Percentiles rank a stretch among this genome's conserved stretches.
These are phyloP conservation scores for Russula brevipes DNA, from an alignment of 768 basidiomycete genomes.

Conservation along the genomic window DNA sequence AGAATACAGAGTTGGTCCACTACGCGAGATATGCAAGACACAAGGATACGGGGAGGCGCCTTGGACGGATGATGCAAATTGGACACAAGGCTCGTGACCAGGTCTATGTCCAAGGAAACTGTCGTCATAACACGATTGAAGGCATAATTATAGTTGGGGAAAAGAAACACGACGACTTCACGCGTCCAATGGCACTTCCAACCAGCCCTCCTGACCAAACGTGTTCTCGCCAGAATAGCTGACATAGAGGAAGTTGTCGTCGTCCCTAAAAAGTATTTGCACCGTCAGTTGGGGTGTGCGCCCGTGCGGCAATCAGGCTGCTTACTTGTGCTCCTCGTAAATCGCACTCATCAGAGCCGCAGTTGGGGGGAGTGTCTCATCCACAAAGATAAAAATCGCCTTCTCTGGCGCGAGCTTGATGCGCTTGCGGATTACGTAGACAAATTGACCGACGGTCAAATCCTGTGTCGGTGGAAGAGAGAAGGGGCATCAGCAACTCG, in stretches of 20 bases:
- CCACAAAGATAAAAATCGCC: constrained; percentile 99
- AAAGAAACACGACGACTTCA: constrained; percentile 9
- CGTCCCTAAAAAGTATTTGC: constrained; percentile 60
- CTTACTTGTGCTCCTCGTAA: constrained; percentile 98
- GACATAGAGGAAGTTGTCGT: constrained; percentile 98
- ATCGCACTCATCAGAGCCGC: constrained; percentile 98
- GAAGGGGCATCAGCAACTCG: constrained; percentile 14
- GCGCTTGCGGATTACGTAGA: constrained; percentile 98
- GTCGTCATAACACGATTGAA: constrained; percentile 16
- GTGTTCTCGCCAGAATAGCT: constrained; percentile 99
- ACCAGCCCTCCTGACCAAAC: constrained; percentile 49
- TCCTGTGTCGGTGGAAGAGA: constrained; percentile 48
- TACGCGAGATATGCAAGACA: constrained; percentile 24
- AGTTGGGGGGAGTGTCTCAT: constrained; percentile 96
- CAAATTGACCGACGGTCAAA: constrained; percentile 96
- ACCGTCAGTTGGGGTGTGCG: neutral
- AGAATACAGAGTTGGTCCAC: constrained; percentile 21
- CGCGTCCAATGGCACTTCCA: constrained; percentile 23
- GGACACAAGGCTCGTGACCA: constrained; percentile 3
- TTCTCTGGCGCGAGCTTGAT: constrained; percentile 99
- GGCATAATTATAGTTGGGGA: constrained; percentile 20
- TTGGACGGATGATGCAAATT: neutral
- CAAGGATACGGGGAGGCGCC: constrained; percentile 5
- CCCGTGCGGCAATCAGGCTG: neutral
- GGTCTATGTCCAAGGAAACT: constrained; percentile 14